A percentile compares a stretch with the other conserved stretches of the same genome.
Evolutionary conservation across 768 basidiomycete genomes (phyloP).

Genomic region (Suillus weaverae): DNA sequence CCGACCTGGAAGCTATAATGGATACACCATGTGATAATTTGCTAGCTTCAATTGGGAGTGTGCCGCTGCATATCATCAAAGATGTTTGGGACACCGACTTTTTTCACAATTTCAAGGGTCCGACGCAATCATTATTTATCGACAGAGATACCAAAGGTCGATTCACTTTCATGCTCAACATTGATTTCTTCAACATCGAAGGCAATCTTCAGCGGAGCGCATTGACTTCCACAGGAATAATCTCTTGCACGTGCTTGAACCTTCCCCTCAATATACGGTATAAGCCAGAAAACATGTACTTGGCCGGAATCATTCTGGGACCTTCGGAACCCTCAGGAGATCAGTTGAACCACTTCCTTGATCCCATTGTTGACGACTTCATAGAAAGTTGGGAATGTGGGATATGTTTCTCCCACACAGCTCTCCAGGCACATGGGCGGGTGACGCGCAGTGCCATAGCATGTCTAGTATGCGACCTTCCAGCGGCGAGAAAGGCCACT

Average conservation of each 20-base stretch:
- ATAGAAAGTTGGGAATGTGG: conserved; percentile 30
- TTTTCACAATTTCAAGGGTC: conserved; percentile 29
- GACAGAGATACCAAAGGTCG: conserved; percentile 22
- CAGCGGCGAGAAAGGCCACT: conserved; percentile 29
- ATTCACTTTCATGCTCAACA: conserved; percentile 31
- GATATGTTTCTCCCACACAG: conserved; percentile 22
- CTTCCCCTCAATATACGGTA: conserved; percentile 36
- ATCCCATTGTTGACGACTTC: conserved; percentile 37
- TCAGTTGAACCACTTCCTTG: conserved; percentile 38
- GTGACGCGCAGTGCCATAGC: conserved; percentile 27
- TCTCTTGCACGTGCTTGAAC: conserved; percentile 26
- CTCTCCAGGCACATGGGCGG: conserved; percentile 17
- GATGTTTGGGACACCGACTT: conserved; percentile 23
- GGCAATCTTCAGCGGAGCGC: conserved; percentile 29
- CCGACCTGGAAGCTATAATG: conserved; percentile 12
- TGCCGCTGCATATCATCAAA: not conserved
- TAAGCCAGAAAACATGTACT: conserved; percentile 39
- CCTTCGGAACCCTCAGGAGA: conserved; percentile 33
- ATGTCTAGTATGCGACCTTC: conserved; percentile 36
- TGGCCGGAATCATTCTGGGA: conserved; percentile 38
- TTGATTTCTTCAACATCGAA: conserved; percentile 39
- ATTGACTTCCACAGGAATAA: conserved; percentile 20
- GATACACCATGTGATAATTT: conserved; percentile 10
- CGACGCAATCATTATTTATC: conserved; percentile 12
- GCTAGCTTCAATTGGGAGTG: not conserved